These are phyloP conservation scores for Sungouiozyma ichnusensis DNA, from an alignment of 805 yeast genomes.

Conservation along the genomic window DNA sequence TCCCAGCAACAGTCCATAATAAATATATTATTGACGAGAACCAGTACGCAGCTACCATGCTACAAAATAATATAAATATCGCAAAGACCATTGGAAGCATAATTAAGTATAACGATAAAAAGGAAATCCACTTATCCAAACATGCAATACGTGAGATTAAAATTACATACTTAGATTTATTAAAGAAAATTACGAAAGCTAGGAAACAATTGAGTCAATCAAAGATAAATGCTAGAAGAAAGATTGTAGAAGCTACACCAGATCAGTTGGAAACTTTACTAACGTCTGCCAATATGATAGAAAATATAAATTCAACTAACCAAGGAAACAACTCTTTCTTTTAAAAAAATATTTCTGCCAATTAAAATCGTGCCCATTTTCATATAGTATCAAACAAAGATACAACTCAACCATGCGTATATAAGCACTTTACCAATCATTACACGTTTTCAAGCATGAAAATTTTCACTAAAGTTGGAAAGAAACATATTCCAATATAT, in stretches of 20 bases:
- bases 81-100: conserved; percentile 26
- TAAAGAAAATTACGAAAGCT: conserved; percentile 18
- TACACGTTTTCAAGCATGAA: no score
- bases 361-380: no score
- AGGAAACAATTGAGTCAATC: conserved; percentile 8
- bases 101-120: conserved; percentile 22
- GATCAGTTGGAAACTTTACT: conserved; percentile 10
- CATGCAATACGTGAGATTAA: conserved; percentile 20
- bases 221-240: conserved; percentile 4
- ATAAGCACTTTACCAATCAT: no score
- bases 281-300: neutral
- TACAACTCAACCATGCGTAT: no score
- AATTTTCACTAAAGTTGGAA: no score
- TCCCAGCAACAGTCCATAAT: neutral
- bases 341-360: no score
- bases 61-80: conserved; percentile 22
- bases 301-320: neutral
- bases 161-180: conserved; percentile 14
- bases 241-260: conserved; percentile 4
- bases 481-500: no score
- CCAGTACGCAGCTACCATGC: neutral
- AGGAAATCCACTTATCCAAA: conserved; percentile 22
- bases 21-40: neutral
- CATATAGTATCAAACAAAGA: no score
- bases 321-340: neutral